These are phyloP conservation scores for Hagleromyces aurorensis DNA, from an alignment of 805 yeast species.

Conservation along the genomic window DNA sequence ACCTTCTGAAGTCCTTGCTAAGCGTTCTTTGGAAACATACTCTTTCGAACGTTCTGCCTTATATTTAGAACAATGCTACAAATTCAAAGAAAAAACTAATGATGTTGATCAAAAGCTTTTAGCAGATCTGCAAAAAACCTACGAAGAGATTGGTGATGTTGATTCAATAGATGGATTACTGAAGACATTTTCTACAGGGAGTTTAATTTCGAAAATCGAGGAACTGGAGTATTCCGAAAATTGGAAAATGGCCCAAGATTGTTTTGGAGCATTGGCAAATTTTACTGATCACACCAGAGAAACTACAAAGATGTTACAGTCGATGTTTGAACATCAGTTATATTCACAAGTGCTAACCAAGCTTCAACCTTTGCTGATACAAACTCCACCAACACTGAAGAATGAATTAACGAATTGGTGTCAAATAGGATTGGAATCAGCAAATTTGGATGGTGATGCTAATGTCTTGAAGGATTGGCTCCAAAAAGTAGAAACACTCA, in stretches of 20 bases:
- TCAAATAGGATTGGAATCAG: slow-evolving; percentile 64
- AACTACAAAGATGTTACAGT: slow-evolving; percentile 54
- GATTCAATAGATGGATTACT: slow-evolving; percentile 87
- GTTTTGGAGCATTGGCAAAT: slow-evolving; percentile 60
- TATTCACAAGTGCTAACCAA: slow-evolving; percentile 56
- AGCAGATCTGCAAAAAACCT: slow-evolving; percentile 61
- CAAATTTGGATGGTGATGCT: slow-evolving; percentile 56
- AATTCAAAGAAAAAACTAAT: slow-evolving; percentile 27
- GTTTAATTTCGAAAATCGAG: slow-evolving; percentile 64
- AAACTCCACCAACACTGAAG: slow-evolving; percentile 32
- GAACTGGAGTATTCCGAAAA: slow-evolving; percentile 79
- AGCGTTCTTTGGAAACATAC: slow-evolving; percentile 71
- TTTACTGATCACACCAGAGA: slow-evolving; percentile 28
- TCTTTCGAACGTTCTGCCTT: slow-evolving; percentile 83
- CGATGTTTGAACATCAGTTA: slow-evolving; percentile 68
- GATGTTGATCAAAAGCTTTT: slow-evolving; percentile 24
- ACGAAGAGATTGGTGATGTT: slow-evolving; percentile 78
- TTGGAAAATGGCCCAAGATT: slow-evolving; percentile 83
- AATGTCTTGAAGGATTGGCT: slow-evolving; percentile 52
- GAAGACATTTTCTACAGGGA: slow-evolving; percentile 59
- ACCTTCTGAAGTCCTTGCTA: slow-evolving; percentile 65
- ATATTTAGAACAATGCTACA: slow-evolving; percentile 70
- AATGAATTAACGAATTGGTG: slow-evolving; percentile 42
- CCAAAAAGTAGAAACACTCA: slow-evolving; percentile 38
- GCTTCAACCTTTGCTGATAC: slow-evolving; percentile 36